phyloP scores from a whole-genome alignment of 441 rosid species.

The Populus hybrid region DNA sequence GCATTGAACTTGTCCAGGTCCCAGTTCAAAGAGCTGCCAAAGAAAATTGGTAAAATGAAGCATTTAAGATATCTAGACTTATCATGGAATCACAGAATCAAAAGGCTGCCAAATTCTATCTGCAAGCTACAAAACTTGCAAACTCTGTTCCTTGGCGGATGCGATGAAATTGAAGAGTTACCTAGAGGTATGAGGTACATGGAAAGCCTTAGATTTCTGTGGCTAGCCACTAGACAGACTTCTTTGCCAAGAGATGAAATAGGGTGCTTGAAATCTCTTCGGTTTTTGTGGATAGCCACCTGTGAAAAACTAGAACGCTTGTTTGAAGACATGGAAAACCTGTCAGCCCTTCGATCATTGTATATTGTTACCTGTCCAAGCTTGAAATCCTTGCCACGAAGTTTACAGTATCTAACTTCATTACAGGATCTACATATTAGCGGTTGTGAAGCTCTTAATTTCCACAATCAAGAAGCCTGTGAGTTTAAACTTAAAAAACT shows the following conservation, averaged over 20 bases:
- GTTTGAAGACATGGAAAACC: conserved; percentile 7
- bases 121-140: conserved; percentile 22
- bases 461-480: neutral
- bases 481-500: neutral
- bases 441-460: neutral
- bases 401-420: neutral
- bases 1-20: neutral
- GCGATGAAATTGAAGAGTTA: conserved; percentile 18
- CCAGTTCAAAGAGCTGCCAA: neutral
- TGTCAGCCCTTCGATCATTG: conserved; percentile 12
- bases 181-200: conserved; percentile 17
- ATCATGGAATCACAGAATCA: neutral
- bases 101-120: conserved; percentile 20
- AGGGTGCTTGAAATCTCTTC: conserved; percentile 18
- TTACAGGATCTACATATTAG: neutral
- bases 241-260: conserved; percentile 10
- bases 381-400: conserved; percentile 10
- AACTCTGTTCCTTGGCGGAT: neutral
- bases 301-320: conserved; percentile 10
- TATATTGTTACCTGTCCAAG: neutral
- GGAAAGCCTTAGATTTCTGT: conserved; percentile 8
- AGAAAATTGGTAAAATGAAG: conserved; percentile 14
- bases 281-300: neutral
- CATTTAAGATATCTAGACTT: conserved; percentile 23
- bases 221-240: conserved; percentile 12